These are phyloP conservation scores for Ensete glaucum DNA, from an alignment of 176 grass and related monocot species.

Conservation along the genomic window DNA sequence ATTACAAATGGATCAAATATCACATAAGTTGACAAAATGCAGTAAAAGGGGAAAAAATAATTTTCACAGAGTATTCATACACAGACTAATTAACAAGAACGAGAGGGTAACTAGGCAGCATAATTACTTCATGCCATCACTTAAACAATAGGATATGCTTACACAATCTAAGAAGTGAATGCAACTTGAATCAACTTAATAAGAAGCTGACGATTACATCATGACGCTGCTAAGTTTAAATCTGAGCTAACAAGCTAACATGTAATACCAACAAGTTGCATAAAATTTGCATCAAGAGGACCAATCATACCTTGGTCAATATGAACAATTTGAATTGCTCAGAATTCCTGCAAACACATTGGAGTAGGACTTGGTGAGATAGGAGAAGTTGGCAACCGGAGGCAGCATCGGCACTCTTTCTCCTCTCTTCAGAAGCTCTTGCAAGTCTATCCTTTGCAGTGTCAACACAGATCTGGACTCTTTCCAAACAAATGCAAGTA, in stretches of 20 bases:
- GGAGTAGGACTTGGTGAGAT: constrained; percentile 70
- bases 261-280: neutral
- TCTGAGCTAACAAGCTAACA: neutral
- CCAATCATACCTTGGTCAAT: constrained; percentile 40
- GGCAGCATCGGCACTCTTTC: constrained; percentile 61
- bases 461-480: constrained; percentile 59
- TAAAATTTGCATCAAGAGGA: neutral
- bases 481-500: constrained; percentile 82
- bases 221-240: no score
- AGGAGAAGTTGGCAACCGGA: constrained; percentile 53
- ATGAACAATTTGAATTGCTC: constrained; percentile 32
- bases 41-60: no score
- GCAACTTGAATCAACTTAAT: no score
- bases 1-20: no score
- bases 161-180: no score
- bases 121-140: no score
- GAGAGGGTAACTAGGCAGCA: no score
- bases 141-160: no score
- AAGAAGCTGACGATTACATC: no score
- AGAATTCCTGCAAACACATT: constrained; percentile 59
- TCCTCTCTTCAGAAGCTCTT: constrained; percentile 48
- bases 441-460: constrained; percentile 56
- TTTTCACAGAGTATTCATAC: no score
- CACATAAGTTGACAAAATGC: no score
- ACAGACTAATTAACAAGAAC: no score